Evolutionary conservation across 805 yeast genomes (phyloP).

Genomic region (Nematodospora valgi): DNA sequence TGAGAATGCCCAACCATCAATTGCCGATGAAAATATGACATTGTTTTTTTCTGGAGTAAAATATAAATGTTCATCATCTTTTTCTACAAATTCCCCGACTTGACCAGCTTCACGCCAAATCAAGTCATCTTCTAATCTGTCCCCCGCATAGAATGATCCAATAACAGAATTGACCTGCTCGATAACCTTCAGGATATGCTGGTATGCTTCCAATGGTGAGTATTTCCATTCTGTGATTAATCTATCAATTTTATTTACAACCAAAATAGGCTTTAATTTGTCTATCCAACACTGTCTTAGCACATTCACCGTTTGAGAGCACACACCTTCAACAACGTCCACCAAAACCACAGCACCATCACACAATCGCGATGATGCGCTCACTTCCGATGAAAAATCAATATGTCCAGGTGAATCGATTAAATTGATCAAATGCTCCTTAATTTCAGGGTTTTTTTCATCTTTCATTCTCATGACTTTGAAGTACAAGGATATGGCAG

Average conservation of each 20-base stretch:
- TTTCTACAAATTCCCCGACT: conserved; percentile 60
- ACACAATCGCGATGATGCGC: conserved; percentile 92
- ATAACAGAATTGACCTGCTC: conserved; percentile 95
- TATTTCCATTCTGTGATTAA: conserved; percentile 77
- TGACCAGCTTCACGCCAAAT: conserved; percentile 68
- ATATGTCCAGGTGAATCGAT: conserved; percentile 99
- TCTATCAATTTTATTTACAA: conserved; percentile 88
- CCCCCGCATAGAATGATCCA: conserved; percentile 91
- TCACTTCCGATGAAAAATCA: conserved; percentile 94
- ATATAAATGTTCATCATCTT: conserved; percentile 76
- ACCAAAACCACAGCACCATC: conserved; percentile 96
- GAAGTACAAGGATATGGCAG: conserved; percentile 92
- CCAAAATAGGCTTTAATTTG: conserved; percentile 80
- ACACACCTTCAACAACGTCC: conserved; percentile 97
- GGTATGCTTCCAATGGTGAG: conserved; percentile 80
- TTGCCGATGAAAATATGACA: conserved; percentile 85
- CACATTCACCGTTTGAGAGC: conserved; percentile 95
- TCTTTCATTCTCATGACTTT: conserved; percentile 51
- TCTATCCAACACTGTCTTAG: conserved; percentile 95
- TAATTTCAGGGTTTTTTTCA: conserved; percentile 36
- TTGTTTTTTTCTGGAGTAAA: conserved; percentile 86
- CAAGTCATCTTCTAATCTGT: conserved; percentile 84
- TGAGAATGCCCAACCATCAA: conserved; percentile 98
- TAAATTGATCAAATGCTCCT: conserved; percentile 82
- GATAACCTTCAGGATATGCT: conserved; percentile 70